A percentile compares a stretch with the other conserved stretches of the same genome.
These are phyloP conservation scores for Rhododendron kiyosumense DNA, from an alignment of 148 eudicot genomes.

Conservation along the genomic window DNA sequence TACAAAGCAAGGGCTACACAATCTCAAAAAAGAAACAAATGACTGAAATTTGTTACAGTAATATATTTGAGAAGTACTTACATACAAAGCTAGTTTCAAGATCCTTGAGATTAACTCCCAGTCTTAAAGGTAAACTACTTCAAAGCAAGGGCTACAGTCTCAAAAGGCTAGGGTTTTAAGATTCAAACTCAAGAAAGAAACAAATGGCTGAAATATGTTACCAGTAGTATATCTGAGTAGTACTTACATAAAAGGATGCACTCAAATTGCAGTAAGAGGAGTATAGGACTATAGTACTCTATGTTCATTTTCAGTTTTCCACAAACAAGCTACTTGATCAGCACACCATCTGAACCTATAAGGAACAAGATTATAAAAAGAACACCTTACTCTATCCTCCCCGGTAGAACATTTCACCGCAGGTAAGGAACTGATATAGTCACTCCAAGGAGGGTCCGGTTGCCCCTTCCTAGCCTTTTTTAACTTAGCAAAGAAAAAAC, in stretches of 20 bases:
- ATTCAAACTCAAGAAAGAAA: background rate
- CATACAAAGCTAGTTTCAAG: background rate
- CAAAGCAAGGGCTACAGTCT: background rate
- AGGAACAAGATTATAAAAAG: conserved; percentile 7
- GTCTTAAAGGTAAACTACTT: background rate
- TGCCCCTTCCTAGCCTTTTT: background rate
- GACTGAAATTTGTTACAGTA: background rate
- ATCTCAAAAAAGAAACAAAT: background rate
- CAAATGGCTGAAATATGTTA: background rate
- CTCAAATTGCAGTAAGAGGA: background rate
- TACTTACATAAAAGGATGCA: background rate
- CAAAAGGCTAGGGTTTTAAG: background rate
- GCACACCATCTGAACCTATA: background rate
- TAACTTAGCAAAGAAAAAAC: background rate
- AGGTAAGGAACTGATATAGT: background rate
- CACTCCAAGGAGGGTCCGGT: background rate
- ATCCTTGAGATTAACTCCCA: background rate
- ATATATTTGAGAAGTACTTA: background rate
- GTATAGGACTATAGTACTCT: background rate
- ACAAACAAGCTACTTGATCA: conserved; percentile 10
- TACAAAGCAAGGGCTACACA: background rate
- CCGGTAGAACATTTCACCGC: background rate
- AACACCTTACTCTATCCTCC: conserved; percentile 14
- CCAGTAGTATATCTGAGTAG: background rate
- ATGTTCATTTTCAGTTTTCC: background rate